Evolutionary conservation across 129 eudicot genomes (phyloP).

Genomic region (Apium graveolens): DNA sequence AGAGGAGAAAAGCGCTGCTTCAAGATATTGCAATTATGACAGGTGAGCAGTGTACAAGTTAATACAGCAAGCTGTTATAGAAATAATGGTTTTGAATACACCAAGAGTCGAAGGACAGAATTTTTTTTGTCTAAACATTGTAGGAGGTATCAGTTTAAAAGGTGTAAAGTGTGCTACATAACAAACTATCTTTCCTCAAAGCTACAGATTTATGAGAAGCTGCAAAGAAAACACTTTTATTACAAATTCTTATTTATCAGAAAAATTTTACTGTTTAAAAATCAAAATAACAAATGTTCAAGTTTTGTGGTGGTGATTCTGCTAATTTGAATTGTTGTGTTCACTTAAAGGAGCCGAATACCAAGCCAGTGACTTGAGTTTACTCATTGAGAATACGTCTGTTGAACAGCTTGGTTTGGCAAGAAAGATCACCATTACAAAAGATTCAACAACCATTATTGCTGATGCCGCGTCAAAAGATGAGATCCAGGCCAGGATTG

Average conservation of each 20-base stretch:
- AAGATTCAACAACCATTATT: constrained; percentile 83
- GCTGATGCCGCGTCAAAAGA: constrained; percentile 97
- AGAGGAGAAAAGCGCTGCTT: constrained; percentile 81
- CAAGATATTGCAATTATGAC: constrained; percentile 91
- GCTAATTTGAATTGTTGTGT: neutral
- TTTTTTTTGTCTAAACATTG: neutral
- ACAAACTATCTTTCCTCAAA: neutral
- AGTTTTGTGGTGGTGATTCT: neutral
- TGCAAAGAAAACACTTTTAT: neutral
- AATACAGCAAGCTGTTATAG: neutral
- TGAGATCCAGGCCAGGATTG: constrained; percentile 79
- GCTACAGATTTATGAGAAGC: neutral
- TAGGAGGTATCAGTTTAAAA: neutral
- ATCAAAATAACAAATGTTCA: neutral
- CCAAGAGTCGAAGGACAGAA: neutral
- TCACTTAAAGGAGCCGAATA: constrained; percentile 65
- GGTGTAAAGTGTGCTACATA: neutral
- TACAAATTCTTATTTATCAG: neutral
- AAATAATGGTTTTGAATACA: neutral
- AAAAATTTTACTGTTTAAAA: neutral
- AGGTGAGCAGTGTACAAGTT: constrained; percentile 25
- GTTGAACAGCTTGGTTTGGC: constrained; percentile 86
- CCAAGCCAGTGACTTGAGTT: constrained; percentile 79
- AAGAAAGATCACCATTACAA: constrained; percentile 69
- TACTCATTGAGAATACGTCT: constrained; percentile 58